phyloP scores from a whole-genome alignment of 345 rosid species.

The Eucalyptus victrix region DNA sequence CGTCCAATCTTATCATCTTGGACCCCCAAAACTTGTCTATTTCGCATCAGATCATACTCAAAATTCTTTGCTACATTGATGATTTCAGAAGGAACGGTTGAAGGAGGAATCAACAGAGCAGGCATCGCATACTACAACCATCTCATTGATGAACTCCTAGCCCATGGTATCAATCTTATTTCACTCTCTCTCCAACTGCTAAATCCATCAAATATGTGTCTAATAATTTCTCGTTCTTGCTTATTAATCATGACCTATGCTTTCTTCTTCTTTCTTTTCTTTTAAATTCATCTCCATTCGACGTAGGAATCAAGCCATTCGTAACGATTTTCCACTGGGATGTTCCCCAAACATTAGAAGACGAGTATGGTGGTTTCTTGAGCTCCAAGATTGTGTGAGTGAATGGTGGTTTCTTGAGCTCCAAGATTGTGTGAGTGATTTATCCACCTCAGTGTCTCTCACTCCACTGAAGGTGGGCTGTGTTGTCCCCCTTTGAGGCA shows the following conservation, averaged over 20 bases:
- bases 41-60: neutral
- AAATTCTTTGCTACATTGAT: neutral
- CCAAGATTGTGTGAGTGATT: slow-evolving; percentile 20
- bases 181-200: neutral
- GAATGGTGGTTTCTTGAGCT: slow-evolving; percentile 16
- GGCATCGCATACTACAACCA: slow-evolving; percentile 12
- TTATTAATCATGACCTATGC: neutral
- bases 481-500: neutral
- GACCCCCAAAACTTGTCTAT: neutral
- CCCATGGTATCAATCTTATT: neutral
- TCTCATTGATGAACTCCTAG: slow-evolving; percentile 8
- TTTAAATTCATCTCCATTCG: neutral
- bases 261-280: neutral
- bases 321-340: slow-evolving; percentile 33
- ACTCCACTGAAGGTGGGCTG: neutral
- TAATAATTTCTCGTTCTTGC: neutral
- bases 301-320: slow-evolving; percentile 18
- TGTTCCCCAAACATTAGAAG: slow-evolving; percentile 22
- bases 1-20: neutral
- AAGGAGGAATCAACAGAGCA: neutral
- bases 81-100: slow-evolving; percentile 16
- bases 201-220: neutral
- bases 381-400: slow-evolving; percentile 24
- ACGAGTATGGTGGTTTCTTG: slow-evolving; percentile 23
- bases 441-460: neutral